Conservation (phyloP, 768 basidiomycete species). For the Trametes cingulata region DNA sequence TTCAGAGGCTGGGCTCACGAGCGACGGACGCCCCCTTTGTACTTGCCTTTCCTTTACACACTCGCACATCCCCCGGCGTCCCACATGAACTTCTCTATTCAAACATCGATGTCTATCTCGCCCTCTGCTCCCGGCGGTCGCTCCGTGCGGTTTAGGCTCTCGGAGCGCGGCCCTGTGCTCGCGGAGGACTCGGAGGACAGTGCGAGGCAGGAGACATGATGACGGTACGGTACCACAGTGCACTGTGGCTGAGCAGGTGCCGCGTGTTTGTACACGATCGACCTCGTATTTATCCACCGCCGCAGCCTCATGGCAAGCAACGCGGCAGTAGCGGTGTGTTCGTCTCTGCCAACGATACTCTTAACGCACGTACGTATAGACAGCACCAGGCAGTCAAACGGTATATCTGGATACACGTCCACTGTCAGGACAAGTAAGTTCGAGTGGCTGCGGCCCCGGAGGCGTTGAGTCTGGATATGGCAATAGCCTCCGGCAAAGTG, state of each 20-base stretch:
- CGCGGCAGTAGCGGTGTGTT: background rate
- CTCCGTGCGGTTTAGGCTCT: background rate
- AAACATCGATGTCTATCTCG: slow-evolving; percentile 17
- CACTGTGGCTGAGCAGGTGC: background rate
- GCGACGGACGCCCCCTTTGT: background rate
- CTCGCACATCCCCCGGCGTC: background rate
- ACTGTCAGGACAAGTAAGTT: background rate
- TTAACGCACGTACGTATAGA: too few species aligned
- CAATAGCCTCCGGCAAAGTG: slow-evolving; percentile 2
- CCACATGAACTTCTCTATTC: slow-evolving; percentile 6
- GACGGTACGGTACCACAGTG: background rate
- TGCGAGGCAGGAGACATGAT: background rate
- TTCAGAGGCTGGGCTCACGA: background rate
- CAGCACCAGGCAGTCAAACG: background rate
- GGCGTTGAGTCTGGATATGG: background rate
- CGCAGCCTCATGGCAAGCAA: slow-evolving; percentile 2
- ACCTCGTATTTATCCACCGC: slow-evolving; percentile 4
- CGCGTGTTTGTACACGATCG: slow-evolving; percentile 18
- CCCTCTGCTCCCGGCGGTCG: background rate
- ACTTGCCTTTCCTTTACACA: slow-evolving; percentile 5
- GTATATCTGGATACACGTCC: background rate
- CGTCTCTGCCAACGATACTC: too few species aligned
- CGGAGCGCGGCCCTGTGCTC: slow-evolving; percentile 10
- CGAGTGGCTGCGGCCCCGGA: background rate
- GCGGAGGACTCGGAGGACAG: background rate